Percentiles rank a stretch among this genome's conserved stretches.
These are phyloP conservation scores for Oehlia diaphana DNA, from an alignment of 192 early-diverging fungal species.

Conservation along the genomic window DNA sequence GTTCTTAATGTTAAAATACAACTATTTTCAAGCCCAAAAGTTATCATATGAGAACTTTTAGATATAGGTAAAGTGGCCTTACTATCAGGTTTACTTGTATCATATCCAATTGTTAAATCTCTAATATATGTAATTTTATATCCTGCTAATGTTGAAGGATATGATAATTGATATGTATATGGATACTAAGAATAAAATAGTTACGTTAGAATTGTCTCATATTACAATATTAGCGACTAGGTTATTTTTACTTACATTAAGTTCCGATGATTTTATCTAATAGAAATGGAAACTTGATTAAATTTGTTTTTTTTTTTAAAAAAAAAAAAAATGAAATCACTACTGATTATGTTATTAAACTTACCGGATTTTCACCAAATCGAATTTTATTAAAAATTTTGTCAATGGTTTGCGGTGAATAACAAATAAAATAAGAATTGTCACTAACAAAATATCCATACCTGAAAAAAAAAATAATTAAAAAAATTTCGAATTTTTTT, in stretches of 20 bases:
- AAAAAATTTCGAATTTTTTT: too few species aligned
- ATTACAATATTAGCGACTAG: background rate
- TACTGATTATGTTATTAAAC: background rate
- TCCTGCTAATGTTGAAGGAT: constrained; percentile 70
- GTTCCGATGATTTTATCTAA: background rate
- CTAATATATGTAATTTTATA: constrained; percentile 71
- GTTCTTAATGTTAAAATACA: constrained; percentile 69
- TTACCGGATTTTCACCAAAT: constrained; percentile 56
- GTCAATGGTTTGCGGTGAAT: constrained; percentile 67
- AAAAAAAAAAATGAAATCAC: too few species aligned
- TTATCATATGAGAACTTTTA: constrained; percentile 85
- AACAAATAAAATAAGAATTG: constrained; percentile 88
- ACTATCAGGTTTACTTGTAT: constrained; percentile 63
- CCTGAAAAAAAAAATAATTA: background rate
- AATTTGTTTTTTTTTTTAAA: background rate
- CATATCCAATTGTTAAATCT: constrained; percentile 89
- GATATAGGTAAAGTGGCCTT: constrained; percentile 74
- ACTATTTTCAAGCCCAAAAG: constrained; percentile 73
- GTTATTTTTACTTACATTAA: background rate
- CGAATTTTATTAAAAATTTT: constrained; percentile 82
- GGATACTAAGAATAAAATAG: constrained; percentile 24
- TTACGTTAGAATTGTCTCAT: background rate
- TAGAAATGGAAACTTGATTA: background rate
- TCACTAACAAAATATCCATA: constrained; percentile 85
- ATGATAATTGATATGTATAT: constrained; percentile 55